Evolutionary conservation across 306 rosid genomes (phyloP), one percentile per base, ranked within the genome.

Genomic region (Cyclanthera cordifolia): DNA sequence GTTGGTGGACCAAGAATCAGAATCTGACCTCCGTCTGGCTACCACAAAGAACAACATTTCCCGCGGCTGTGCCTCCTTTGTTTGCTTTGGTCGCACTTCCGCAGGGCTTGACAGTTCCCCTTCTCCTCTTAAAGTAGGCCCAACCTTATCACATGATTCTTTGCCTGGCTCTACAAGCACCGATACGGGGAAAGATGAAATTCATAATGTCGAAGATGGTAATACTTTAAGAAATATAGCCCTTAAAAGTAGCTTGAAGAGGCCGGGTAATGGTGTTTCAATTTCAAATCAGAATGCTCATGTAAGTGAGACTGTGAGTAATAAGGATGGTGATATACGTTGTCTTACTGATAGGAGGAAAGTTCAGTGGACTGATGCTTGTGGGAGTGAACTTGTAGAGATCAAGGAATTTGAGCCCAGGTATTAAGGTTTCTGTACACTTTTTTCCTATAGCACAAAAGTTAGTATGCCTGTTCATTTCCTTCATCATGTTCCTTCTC

Each of bases 61-160:
- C 95, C 87, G 77, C 81, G 85, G 98, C 75, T 89, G 95, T 80
- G 91, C 96, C 77, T 85, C 96, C 90, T 83, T 92, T 77, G 93
- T 84, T 75, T 92, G 98, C 88, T 92, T 92, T 80, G 93, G 98
- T 79, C 90, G 98, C 90, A 75, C 98, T 84, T 85, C 98, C 80
- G 92, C 95, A 20, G 95, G 96, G 84, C 84, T 72, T 59, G 96
- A 89, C 73, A 65, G n/a, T 17, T 37, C 88, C 71, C 80, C 92
- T 16, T 92, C 96, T 51, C 90, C 90, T 73, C 98, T 85, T 80
- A 89, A 92, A 80, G 95, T 87, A 2, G 98, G 96, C 75, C 96
- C 96, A 66, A 80, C 87, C 75, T 96, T 87, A 54, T 92, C 86
- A 59, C 93, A 83, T 69, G 95, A 89, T 71, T 83, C 73, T 80